Conservation (phyloP, 169 alveolate species). For the Plasmodium relictum region DNA sequence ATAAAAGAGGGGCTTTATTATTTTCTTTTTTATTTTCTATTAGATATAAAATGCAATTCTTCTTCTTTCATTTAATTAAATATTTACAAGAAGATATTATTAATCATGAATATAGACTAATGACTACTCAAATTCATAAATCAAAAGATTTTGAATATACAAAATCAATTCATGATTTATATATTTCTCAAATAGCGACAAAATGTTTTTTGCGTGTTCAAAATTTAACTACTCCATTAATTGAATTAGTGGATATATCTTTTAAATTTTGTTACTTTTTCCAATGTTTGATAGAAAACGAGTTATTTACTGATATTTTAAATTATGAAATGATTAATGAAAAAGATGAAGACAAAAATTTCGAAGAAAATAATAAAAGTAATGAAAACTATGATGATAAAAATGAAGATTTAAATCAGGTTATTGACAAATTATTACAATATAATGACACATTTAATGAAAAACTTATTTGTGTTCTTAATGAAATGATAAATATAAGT, state of each 20-base stretch:
- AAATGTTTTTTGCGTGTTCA: constrained; percentile 75
- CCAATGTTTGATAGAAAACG: constrained; percentile 76
- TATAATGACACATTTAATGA: constrained; percentile 74
- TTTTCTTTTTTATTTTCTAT: constrained; percentile 75
- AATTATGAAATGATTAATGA: constrained; percentile 53
- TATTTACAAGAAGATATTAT: constrained; percentile 78
- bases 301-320: constrained; percentile 72
- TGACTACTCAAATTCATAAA: constrained; percentile 74
- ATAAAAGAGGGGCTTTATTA: constrained; percentile 42
- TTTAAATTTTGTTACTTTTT: constrained; percentile 77
- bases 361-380: not conserved
- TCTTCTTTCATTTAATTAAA: constrained; percentile 61
- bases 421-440: constrained; percentile 63
- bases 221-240: constrained; percentile 61
- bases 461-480: constrained; percentile 37
- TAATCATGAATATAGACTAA: constrained; percentile 66
- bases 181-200: constrained; percentile 76
- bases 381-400: constrained; percentile 18
- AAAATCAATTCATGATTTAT: constrained; percentile 74
- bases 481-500: constrained; percentile 73
- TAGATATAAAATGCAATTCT: constrained; percentile 77
- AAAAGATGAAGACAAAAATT: not conserved
- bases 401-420: constrained; percentile 69
- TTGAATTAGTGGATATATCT: constrained; percentile 51
- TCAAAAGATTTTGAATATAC: constrained; percentile 78